Evolutionary conservation across 352 stramenopile species (phyloP).

Genomic region (Pythium volutum): DNA sequence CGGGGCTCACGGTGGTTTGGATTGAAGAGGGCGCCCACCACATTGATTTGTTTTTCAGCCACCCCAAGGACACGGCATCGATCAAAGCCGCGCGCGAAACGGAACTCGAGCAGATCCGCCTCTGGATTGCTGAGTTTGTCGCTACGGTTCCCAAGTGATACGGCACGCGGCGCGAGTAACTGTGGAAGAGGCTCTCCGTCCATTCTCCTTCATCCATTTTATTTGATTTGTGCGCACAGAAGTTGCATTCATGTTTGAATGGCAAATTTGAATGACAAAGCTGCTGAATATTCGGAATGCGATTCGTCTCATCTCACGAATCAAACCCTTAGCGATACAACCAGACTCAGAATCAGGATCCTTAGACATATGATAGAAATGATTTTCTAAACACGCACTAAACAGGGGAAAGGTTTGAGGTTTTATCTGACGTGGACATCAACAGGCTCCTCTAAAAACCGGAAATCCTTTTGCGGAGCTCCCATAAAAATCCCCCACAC

Average conservation of each 20-base stretch:
- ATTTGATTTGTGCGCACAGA: neutral
- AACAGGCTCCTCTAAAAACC: constrained; percentile 5
- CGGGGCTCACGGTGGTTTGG: constrained; percentile 59
- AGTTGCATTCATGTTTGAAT: neutral
- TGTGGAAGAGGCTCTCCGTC: neutral
- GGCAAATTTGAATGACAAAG: neutral
- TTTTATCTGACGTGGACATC: constrained; percentile 13
- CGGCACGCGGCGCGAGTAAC: neutral
- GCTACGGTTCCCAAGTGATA: constrained; percentile 11
- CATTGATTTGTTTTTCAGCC: constrained; percentile 92
- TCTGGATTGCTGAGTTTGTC: constrained; percentile 82
- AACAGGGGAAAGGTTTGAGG: neutral
- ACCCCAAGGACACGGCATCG: constrained; percentile 78
- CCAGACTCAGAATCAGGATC: constrained; percentile 3
- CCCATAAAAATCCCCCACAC: neutral
- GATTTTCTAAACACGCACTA: neutral
- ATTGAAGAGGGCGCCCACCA: constrained; percentile 87
- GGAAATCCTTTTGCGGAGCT: constrained; percentile 11
- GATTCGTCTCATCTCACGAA: neutral
- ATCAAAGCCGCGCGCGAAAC: constrained; percentile 66
- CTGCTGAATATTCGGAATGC: neutral
- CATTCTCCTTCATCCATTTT: neutral
- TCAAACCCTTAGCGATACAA: no score
- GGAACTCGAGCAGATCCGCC: constrained; percentile 76
- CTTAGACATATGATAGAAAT: neutral